Evolutionary conservation across 1,284 basidiomycete genomes (phyloP).

Genomic region (Sanghuangporus baumii): DNA sequence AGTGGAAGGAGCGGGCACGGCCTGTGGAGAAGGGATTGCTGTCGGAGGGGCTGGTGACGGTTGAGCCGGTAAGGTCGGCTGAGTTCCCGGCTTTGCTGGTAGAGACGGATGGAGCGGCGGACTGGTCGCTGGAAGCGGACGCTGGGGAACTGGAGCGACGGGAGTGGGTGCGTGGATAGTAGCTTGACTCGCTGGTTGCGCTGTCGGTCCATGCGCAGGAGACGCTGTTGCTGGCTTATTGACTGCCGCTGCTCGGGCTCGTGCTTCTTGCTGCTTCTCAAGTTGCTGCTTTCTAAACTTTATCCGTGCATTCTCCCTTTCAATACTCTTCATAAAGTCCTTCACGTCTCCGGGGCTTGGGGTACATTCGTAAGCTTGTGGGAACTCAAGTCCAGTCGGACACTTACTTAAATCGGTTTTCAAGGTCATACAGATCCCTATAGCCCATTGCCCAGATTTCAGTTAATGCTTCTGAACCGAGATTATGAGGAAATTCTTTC

Average conservation of each 20-base stretch:
- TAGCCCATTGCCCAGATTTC: conserved; percentile 81
- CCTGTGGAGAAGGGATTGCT: conserved; percentile 14
- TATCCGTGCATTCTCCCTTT: conserved; percentile 58
- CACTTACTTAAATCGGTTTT: conserved; percentile 60
- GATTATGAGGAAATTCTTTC: conserved; percentile 51
- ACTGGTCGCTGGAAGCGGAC: conserved; percentile 20
- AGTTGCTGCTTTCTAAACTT: conserved; percentile 54
- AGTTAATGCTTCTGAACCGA: conserved; percentile 62
- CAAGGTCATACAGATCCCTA: conserved; percentile 51
- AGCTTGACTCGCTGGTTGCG: not conserved
- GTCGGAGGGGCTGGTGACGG: conserved; percentile 16
- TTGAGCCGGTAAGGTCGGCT: conserved; percentile 22
- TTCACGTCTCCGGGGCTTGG: conserved; percentile 62
- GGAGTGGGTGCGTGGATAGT: conserved; percentile 16
- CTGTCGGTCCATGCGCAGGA: conserved; percentile 19
- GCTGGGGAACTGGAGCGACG: conserved; percentile 18
- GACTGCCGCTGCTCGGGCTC: conserved; percentile 31
- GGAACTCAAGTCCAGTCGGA: not conserved
- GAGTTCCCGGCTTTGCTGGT: conserved; percentile 40
- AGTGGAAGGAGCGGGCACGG: conserved; percentile 22
- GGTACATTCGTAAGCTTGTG: conserved; percentile 14
- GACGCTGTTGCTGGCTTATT: conserved; percentile 24
- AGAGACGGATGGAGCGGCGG: conserved; percentile 62
- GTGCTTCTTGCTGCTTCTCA: conserved; percentile 38
- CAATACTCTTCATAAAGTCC: conserved; percentile 64